Percentiles rank a stretch among this genome's conserved stretches.
These are phyloP conservation scores for Aureobasidium leucospermi DNA, from an alignment of 2,329 filamentous ascomycete genomes.

Conservation along the genomic window DNA sequence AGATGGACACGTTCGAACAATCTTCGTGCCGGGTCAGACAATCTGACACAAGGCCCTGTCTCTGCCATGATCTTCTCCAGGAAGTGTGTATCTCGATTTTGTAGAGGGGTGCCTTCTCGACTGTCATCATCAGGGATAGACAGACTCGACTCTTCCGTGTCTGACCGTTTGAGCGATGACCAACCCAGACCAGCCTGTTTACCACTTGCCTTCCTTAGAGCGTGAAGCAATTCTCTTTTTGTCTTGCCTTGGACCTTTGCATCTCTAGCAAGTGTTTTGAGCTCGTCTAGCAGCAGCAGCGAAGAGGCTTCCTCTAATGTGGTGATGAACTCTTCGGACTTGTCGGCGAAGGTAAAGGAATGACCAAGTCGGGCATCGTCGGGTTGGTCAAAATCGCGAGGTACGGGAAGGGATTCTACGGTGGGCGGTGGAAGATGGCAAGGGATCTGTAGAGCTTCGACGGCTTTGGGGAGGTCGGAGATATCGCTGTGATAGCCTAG, in stretches of 20 bases:
- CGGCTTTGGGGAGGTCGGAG: constrained; percentile 60
- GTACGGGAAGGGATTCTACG: constrained; percentile 30
- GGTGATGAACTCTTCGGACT: constrained; percentile 63
- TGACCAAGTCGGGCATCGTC: constrained; percentile 44
- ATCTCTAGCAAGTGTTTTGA: constrained; percentile 77
- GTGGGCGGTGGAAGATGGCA: constrained; percentile 48
- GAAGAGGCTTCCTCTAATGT: constrained; percentile 77
- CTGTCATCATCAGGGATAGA: constrained; percentile 34
- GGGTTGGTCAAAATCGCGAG: constrained; percentile 43
- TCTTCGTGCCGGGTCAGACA: constrained; percentile 64
- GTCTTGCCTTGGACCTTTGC: constrained; percentile 81
- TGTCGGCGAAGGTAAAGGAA: constrained; percentile 71
- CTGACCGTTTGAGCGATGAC: constrained; percentile 57
- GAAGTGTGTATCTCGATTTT: constrained; percentile 67
- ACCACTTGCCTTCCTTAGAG: constrained; percentile 66
- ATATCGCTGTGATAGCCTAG: constrained; percentile 80
- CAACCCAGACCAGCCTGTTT: constrained; percentile 70
- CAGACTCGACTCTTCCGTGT: constrained; percentile 48
- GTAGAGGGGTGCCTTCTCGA: constrained; percentile 35
- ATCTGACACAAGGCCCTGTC: constrained; percentile 75
- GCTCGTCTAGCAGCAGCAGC: constrained; percentile 76
- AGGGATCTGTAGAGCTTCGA: constrained; percentile 54
- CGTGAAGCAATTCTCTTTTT: constrained; percentile 69
- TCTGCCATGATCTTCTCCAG: constrained; percentile 67
- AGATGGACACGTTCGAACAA: constrained; percentile 92